phyloP scores from a whole-genome alignment of 75 land plant species.

The Pinus albicaulis region DNA sequence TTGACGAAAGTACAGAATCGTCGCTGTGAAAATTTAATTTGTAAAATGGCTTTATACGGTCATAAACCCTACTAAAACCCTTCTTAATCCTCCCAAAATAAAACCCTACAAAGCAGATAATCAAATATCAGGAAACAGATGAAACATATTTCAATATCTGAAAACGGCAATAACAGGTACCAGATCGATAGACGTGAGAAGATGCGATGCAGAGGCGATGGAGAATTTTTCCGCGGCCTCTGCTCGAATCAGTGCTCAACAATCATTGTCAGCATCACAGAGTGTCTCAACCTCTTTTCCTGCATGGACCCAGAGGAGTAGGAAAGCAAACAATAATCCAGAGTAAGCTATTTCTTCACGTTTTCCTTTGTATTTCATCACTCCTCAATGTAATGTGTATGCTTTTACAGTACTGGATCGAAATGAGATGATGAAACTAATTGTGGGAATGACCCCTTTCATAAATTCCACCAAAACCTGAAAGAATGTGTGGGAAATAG shows the following conservation, averaged over 20 bases:
- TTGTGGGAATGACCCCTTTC: neutral
- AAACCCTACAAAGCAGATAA: too few species aligned
- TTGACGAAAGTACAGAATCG: too few species aligned
- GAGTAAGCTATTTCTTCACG: constrained; percentile 25
- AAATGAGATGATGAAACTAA: neutral
- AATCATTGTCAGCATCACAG: constrained; percentile 53
- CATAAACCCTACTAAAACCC: too few species aligned
- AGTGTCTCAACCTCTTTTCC: constrained; percentile 59
- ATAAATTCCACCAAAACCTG: neutral
- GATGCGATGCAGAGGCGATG: constrained; percentile 33
- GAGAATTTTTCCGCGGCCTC: constrained; percentile 62
- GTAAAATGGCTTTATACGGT: too few species aligned
- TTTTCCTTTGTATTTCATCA: neutral
- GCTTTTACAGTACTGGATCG: neutral
- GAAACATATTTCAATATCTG: too few species aligned
- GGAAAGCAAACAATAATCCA: constrained; percentile 72
- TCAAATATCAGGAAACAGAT: too few species aligned
- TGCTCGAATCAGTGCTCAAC: constrained; percentile 68
- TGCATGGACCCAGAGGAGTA: constrained; percentile 86
- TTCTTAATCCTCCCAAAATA: too few species aligned
- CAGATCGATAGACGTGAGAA: too few species aligned
- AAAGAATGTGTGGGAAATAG: neutral
- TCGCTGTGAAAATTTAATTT: too few species aligned
- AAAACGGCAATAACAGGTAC: too few species aligned
- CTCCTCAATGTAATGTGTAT: neutral